Base-by-base conservation (phyloP, 345 rosid genomes). In the Durio zibethinus region DNA sequence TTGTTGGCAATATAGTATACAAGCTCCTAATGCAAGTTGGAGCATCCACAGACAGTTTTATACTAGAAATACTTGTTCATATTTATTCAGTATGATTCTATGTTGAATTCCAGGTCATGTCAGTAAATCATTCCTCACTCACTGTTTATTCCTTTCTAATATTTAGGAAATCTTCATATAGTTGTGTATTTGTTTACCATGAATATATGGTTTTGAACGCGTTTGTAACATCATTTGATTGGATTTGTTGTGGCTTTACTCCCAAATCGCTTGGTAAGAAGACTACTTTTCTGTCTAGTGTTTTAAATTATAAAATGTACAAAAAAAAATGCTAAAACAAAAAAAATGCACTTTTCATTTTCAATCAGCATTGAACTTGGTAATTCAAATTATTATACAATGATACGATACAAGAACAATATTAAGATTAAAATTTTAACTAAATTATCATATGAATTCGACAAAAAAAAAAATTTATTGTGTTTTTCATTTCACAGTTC, bases 31-130 rank as follows among this genome's bases (percentile, higher is more conserved):
- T 38, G 71, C 31, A 38, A 10, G 50, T 45, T 21, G 72, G 82
- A 63, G 80, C 62, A 48, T 63, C 53, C 40, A 11, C 62, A 1
- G n/a, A n/a, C n/a, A 76, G 23, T 48, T 74, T 53, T 74, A 54
- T 50, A 73, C 76, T 69, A 67, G 23, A 75, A 72, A 23, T 53
- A 27, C 23, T 62, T 82, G 80, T 79, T 66, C 78, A 57, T 78
- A 80, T 56, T 77, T 62, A 73, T 59, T 62, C 38, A 68, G 57
- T 80, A 16, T 64, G 81, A 80, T 76, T 81, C 78, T 76, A 81
- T 61, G 27, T 81, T 77, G 23, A 5, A 75, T 62, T 61, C 18
- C 16, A 10, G 29, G 36, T 66, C 75, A 38, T 38, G 68, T 31
- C 66, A 45, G 52, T 69, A 57, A 70, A 69, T 29, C 59, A 77